Base-by-base conservation (phyloP, 2,329 filamentous ascomycete genomes). In the Penicillium sp. region DNA sequence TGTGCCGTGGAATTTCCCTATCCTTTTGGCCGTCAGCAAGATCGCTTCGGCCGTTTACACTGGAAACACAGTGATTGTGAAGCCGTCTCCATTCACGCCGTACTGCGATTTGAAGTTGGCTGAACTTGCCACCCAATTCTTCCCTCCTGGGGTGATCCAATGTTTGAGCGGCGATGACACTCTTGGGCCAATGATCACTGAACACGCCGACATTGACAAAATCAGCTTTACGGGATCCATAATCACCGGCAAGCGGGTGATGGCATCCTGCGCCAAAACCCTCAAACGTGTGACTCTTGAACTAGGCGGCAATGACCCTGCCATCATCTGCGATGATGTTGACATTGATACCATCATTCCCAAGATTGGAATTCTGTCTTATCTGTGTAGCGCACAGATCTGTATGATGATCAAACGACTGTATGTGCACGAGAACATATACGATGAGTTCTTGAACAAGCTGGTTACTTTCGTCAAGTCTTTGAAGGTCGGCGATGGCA, bases 381-480 rank as follows among this genome's bases (percentile, higher is more conserved):
- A 85, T 58, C 76, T 81, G 54, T 81, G 83, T 62, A 79, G 79
- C 0, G 79, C 81, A 13, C 81, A 84, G 64, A 76, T 84, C 44
- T 85, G 82, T 65, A 77, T 85, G 22, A 79, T 79, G 43, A 79
- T 77, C 49, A 87, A 87, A 71, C 76, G 84, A 1, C 71, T 87
- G 29, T 87, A 84, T 63, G 79, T 88, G 2, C 85, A 87, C 63
- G 81, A 85, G 59, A 75, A 72, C 3, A 80, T 87, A 47, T 86
- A 85, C 64, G 80, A 83, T 24, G 65, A 75, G 16, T 86, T 88
- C 69, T 70, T 81, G 2, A 68, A 73, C 2, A 78, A 73, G 1
- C 60, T 81, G 42, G 72, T 79, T 5, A 72, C 76, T 39, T 76
- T 80, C 34, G 78, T 79, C 34, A 76, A 79, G 49, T 57, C 55